Conservation (phyloP, 2,329 filamentous ascomycete genomes). For the Phialophora tarda region DNA sequence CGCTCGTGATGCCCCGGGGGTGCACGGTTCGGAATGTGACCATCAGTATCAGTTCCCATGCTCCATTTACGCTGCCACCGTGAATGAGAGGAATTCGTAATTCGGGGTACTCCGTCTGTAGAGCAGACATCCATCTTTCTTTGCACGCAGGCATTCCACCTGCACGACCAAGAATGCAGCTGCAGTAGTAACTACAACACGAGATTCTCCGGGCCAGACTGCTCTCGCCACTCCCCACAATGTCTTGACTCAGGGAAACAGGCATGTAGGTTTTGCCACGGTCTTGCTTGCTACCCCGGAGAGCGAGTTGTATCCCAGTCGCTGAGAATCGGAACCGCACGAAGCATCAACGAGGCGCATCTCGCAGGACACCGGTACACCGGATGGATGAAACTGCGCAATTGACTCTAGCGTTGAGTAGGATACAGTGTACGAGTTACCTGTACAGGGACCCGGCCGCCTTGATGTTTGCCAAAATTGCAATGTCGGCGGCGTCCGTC, state of each 20-base stretch:
- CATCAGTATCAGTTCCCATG: neutral
- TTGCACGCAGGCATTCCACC: too few relatives aligned
- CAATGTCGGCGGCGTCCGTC: neutral
- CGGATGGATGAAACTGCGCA: neutral
- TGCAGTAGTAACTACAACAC: too few relatives aligned
- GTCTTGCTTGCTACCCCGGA: neutral
- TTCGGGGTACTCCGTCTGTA: neutral
- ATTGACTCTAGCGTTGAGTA: neutral
- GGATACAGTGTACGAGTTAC: neutral
- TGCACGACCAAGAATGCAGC: too few relatives aligned
- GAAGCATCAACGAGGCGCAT: neutral
- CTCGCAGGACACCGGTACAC: neutral
- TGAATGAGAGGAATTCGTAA: neutral
- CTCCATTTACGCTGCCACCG: neutral
- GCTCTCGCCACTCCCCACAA: too few relatives aligned
- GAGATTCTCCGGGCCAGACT: too few relatives aligned
- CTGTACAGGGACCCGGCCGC: neutral
- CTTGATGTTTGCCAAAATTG: neutral
- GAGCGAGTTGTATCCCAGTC: neutral
- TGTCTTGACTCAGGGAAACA: too few relatives aligned
- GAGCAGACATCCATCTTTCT: neutral
- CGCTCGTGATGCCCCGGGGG: neutral
- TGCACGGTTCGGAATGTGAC: neutral
- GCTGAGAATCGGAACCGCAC: neutral
- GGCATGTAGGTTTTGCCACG: neutral